phyloP scores from a whole-genome alignment of 805 yeast species.

The Candida manassasensis region DNA sequence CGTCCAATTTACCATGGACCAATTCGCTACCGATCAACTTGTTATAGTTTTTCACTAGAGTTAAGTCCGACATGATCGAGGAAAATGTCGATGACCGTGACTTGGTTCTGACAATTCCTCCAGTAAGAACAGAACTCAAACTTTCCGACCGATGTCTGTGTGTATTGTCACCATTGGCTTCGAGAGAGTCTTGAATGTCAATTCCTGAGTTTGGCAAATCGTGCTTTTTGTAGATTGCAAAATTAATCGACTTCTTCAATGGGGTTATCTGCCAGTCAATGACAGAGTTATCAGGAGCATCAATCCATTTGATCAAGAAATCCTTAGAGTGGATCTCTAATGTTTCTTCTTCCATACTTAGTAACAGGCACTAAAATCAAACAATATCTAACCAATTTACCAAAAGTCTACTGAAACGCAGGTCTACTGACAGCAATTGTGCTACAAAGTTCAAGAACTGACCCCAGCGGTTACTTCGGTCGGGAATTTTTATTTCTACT shows the following conservation, averaged over 20 bases:
- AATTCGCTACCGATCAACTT: conserved; percentile 51
- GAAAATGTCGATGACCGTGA: conserved; percentile 37
- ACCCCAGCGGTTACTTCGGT: too few relatives aligned
- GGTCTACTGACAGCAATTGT: too few relatives aligned
- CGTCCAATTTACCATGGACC: conserved; percentile 58
- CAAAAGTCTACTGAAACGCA: too few relatives aligned
- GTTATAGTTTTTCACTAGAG: conserved; percentile 55
- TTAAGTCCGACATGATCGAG: conserved; percentile 36
- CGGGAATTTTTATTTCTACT: too few relatives aligned
- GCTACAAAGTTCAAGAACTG: too few relatives aligned
- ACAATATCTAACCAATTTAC: too few relatives aligned
- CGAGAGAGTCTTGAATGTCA: conserved; percentile 4
- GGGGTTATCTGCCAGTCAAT: conserved; percentile 84
- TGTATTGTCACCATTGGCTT: not conserved
- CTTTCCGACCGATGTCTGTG: conserved; percentile 21
- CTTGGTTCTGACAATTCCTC: conserved; percentile 28
- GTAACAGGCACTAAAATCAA: too few relatives aligned
- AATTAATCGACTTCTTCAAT: conserved; percentile 40
- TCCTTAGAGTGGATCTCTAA: conserved; percentile 87
- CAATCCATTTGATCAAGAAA: conserved; percentile 87
- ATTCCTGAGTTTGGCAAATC: conserved; percentile 14
- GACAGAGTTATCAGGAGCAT: conserved; percentile 60
- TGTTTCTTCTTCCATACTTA: conserved; percentile 52
- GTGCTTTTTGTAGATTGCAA: conserved; percentile 34
- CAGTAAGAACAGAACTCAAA: conserved; percentile 30